Base-by-base conservation (phyloP, 2,329 filamentous ascomycete species). In the Aspergillus brasiliensis region DNA sequence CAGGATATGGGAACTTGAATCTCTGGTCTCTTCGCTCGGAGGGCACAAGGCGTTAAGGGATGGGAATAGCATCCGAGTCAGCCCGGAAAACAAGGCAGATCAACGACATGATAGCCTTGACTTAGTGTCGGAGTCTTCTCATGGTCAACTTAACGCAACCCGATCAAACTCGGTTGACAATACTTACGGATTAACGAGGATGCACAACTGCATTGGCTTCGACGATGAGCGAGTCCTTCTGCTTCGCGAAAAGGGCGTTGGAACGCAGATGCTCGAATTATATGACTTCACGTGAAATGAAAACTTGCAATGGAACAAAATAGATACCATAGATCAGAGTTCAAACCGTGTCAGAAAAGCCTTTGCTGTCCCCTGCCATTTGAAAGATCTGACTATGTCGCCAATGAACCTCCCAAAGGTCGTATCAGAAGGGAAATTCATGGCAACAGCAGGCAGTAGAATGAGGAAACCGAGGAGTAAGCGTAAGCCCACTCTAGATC, bases 201-300 rank as follows among this genome's bases (percentile, higher is more conserved):
- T 78, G 40, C 76, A 81, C 62, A 82, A 83, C 54, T 94, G 90
- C 86, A 87, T 97, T 8, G 91, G 91, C 0, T 97, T 97, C 69
- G 92, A 97, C 69, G 91, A 96, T 46, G 91, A 96, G 75, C 92
- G 92, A 78, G 90, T 97, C n/a, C 88, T 96, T 62, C 86, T 97
- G 44, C 80, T 96, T 53, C 88, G 91, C 65, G 90, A 94, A 76
- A 84, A 86, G 64, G 79, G 79, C 25, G 80, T 84, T 25, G 90
- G 90, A 1, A 83, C 84, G 40, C 90, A 94, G 71, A 87, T 89
- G 62, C 75, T 97, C 63, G 84, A 93, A 71, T 87, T 95, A 46
- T 97, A 97, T 72, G 91, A 97, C 75, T 97, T 97, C 76, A 91
- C 90, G 31, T 91, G 66, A 65, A 19, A n/a, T 19, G 15, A 3